phyloP scores from a whole-genome alignment of 306 rosid genomes.

The Gillenia trifoliata region DNA sequence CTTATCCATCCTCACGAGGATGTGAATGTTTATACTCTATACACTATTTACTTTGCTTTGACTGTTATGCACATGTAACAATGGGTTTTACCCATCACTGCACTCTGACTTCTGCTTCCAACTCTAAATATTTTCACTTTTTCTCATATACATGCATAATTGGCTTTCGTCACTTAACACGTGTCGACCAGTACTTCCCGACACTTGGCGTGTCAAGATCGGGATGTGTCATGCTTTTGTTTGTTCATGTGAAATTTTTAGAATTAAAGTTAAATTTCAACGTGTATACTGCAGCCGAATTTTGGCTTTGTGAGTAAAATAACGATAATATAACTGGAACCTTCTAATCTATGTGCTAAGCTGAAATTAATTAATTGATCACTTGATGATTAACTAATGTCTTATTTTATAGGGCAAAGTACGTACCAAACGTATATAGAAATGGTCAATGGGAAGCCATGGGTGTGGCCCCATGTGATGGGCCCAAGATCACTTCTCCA shows the following conservation, averaged over 20 bases:
- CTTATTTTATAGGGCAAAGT: neutral
- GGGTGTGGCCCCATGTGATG: conserved; percentile 53
- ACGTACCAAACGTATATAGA: neutral
- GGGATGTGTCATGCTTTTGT: too few relatives aligned
- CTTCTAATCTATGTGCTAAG: neutral
- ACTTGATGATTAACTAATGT: neutral
- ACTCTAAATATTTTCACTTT: too few relatives aligned
- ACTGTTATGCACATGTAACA: too few relatives aligned
- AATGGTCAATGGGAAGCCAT: neutral
- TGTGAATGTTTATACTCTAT: too few relatives aligned
- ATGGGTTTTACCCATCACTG: too few relatives aligned
- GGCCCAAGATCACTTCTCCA: conserved; percentile 26
- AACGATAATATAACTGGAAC: neutral
- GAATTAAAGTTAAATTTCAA: neutral
- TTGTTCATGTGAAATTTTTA: neutral
- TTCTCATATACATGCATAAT: too few relatives aligned
- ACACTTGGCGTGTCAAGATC: too few relatives aligned
- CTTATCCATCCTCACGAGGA: too few relatives aligned
- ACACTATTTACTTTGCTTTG: too few relatives aligned
- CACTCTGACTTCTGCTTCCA: too few relatives aligned
- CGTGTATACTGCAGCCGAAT: neutral
- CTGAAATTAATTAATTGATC: neutral
- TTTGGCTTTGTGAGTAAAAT: neutral
- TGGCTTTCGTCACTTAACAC: too few relatives aligned
- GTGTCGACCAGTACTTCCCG: too few relatives aligned